phyloP scores from a whole-genome alignment of 345 rosid species.

The Brassica nigra region DNA sequence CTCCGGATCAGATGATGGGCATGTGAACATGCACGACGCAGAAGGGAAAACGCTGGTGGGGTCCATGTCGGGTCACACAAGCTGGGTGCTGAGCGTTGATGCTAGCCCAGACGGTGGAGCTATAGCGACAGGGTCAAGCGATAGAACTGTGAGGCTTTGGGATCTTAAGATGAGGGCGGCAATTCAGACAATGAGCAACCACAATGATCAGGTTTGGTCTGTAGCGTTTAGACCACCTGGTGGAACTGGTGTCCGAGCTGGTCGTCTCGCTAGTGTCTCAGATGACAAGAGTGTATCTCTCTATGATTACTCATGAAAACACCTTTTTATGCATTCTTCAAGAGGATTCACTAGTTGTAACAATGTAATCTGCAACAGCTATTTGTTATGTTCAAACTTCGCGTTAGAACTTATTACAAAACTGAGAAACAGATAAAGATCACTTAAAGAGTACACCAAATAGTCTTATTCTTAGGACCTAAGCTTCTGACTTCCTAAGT shows the following conservation, averaged over 20 bases:
- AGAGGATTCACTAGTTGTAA: not conserved
- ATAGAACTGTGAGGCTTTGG: constrained; percentile 92
- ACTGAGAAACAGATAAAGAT: constrained; percentile 30
- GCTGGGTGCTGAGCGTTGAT: constrained; percentile 94
- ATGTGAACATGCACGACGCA: constrained; percentile 85
- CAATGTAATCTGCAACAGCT: constrained; percentile 8
- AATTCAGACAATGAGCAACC: constrained; percentile 88
- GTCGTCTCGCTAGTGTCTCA: constrained; percentile 83
- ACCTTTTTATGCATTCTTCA: not conserved
- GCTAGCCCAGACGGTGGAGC: constrained; percentile 91
- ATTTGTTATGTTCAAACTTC: constrained; percentile 16
- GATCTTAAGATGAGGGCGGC: constrained; percentile 93
- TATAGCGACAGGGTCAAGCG: constrained; percentile 90
- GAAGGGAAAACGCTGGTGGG: constrained; percentile 74
- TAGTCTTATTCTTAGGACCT: constrained; percentile 31
- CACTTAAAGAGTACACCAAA: not conserved
- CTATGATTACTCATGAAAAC: constrained; percentile 69
- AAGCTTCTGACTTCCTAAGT: constrained; percentile 50
- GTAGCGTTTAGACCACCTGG: constrained; percentile 75
- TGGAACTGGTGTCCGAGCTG: constrained; percentile 52
- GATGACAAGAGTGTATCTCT: constrained; percentile 94
- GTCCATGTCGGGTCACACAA: constrained; percentile 88
- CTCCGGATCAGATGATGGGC: constrained; percentile 87
- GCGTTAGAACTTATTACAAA: constrained; percentile 28
- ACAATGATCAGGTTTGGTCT: constrained; percentile 90